Evolutionary conservation across 768 basidiomycete genomes (phyloP).

Genomic region (Pulveroboletus frians): DNA sequence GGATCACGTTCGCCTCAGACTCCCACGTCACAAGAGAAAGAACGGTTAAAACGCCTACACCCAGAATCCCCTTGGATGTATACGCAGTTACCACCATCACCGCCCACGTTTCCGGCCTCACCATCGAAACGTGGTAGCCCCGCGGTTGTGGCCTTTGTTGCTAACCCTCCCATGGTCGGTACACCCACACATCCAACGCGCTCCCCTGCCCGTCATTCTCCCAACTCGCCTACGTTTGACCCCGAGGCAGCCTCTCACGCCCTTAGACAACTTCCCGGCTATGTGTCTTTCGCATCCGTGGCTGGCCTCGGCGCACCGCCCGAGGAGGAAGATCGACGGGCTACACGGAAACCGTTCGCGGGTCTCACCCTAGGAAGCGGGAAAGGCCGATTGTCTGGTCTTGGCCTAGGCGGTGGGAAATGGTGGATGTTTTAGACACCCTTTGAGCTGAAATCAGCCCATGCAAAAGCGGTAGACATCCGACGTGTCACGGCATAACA

Average conservation of each 20-base stretch:
- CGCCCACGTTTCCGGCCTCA: conserved; percentile 26
- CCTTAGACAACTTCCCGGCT: conserved; percentile 53
- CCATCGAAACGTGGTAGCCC: conserved; percentile 23
- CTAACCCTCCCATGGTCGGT: conserved; percentile 14
- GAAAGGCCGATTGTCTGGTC: conserved; percentile 17
- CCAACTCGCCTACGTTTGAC: conserved; percentile 46
- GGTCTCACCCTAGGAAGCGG: conserved; percentile 16
- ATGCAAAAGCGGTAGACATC: conserved; percentile 3
- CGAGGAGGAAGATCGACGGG: conserved; percentile 36
- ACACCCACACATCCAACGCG: conserved; percentile 8
- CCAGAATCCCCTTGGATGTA: conserved; percentile 27
- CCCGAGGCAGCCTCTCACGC: conserved; percentile 56
- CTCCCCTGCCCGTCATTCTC: conserved; percentile 13
- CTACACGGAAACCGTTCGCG: conserved; percentile 17
- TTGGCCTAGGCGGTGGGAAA: conserved; percentile 29
- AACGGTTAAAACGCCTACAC: conserved; percentile 4
- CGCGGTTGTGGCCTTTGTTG: conserved; percentile 22
- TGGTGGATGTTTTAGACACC: conserved; percentile 29
- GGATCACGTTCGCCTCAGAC: conserved; percentile 16
- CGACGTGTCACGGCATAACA: conserved; percentile 8
- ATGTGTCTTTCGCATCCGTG: conserved; percentile 62
- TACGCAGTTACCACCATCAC: conserved; percentile 28
- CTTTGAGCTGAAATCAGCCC: not conserved
- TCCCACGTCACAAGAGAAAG: conserved; percentile 16
- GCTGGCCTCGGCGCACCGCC: conserved; percentile 64